phyloP scores from a whole-genome alignment of 306 rosid species.

The Macrotyloma uniflorum region DNA sequence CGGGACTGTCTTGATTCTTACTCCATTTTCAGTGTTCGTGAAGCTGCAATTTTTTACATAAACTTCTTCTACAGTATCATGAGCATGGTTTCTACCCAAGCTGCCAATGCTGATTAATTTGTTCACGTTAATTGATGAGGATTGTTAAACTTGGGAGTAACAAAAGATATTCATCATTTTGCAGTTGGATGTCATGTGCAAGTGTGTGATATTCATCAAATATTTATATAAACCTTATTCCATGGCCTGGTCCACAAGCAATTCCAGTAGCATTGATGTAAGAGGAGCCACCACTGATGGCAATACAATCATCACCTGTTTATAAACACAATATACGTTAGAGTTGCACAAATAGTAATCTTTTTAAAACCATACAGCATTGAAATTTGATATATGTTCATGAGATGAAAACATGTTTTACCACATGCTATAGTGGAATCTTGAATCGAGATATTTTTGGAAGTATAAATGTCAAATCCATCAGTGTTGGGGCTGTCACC shows the following conservation, averaged over 20 bases:
- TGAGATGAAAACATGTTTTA: background rate
- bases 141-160: background rate
- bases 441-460: slow-evolving; percentile 28
- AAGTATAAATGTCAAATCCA: slow-evolving; percentile 38
- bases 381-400: background rate
- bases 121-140: background rate
- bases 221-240: slow-evolving; percentile 43
- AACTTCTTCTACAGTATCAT: background rate
- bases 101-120: background rate
- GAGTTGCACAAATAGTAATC: too few species aligned
- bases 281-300: slow-evolving; percentile 36
- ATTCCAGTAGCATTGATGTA: slow-evolving; percentile 37
- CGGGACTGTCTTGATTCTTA: background rate
- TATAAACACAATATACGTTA: background rate
- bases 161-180: background rate
- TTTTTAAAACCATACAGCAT: background rate
- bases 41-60: background rate
- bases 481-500: slow-evolving; percentile 51
- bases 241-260: slow-evolving; percentile 59
- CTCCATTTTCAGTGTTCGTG: background rate
- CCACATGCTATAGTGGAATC: slow-evolving; percentile 40
- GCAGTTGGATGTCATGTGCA: too few species aligned
- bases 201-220: too few species aligned
- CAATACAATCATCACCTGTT: slow-evolving; percentile 57
- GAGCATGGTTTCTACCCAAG: background rate